Evolutionary conservation across 495 filamentous ascomycete species (phyloP).

Genomic region (Penicillium canariense): DNA sequence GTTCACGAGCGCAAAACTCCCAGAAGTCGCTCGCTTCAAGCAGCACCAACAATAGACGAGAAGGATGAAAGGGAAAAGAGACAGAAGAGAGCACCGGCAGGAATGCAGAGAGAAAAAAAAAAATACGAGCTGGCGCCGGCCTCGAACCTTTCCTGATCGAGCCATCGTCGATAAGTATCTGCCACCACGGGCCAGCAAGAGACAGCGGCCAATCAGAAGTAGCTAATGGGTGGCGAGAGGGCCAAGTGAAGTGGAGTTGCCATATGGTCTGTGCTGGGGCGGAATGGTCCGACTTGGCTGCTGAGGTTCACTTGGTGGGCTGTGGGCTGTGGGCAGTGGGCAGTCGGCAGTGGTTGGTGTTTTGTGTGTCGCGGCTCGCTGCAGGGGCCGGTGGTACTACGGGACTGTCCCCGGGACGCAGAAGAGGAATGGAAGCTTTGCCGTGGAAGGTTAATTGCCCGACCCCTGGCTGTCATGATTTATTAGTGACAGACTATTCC

Average conservation of each 20-base stretch:
- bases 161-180: slow-evolving; percentile 23
- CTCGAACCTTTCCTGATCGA: slow-evolving; percentile 31
- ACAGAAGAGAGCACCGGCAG: neutral
- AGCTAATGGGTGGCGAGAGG: neutral
- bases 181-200: slow-evolving; percentile 5
- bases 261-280: neutral
- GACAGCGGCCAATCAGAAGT: slow-evolving; percentile 4
- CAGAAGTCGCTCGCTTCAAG: slow-evolving; percentile 53
- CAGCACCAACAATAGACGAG: neutral
- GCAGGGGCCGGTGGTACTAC: too few species aligned
- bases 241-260: neutral
- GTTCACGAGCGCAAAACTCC: slow-evolving; percentile 57
- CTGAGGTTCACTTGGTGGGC: too few species aligned
- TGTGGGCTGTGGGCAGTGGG: neutral
- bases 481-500: neutral
- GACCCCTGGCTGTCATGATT: neutral
- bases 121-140: slow-evolving; percentile 4
- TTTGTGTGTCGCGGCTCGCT: too few species aligned
- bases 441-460: slow-evolving; percentile 16
- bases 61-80: slow-evolving; percentile 1
- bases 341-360: too few species aligned
- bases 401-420: slow-evolving; percentile 1
- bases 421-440: slow-evolving; percentile 20
- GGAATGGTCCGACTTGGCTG: neutral
- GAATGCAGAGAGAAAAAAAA: slow-evolving; percentile 5